Evolutionary conservation across 257 asterid species (phyloP).

Genomic region (Osmanthus fragrans): DNA sequence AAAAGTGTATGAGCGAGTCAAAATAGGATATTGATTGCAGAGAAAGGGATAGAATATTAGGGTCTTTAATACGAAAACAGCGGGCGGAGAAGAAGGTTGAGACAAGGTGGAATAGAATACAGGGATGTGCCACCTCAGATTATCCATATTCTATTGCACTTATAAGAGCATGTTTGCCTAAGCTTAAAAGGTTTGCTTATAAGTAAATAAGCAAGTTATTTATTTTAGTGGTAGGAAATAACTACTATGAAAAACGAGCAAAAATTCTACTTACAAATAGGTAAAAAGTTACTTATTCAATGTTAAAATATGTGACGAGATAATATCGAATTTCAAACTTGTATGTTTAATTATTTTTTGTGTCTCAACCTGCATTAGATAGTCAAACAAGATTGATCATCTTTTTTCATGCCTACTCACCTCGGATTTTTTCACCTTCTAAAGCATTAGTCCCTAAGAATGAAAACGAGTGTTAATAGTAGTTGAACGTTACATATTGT

Average conservation of each 20-base stretch:
- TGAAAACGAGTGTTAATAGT: no score
- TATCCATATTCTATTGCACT: constrained; percentile 20
- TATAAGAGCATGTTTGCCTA: background rate
- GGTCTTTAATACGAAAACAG: constrained; percentile 28
- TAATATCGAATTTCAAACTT: no score
- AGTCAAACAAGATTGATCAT: no score
- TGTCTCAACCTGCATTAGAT: no score
- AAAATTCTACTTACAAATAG: no score
- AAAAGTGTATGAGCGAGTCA: background rate
- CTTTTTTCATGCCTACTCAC: no score
- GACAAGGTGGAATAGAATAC: constrained; percentile 30
- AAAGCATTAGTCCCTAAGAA: no score
- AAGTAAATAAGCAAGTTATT: background rate
- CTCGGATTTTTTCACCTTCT: no score
- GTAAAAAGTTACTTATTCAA: background rate
- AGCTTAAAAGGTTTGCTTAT: background rate
- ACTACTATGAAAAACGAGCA: background rate
- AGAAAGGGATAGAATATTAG: background rate
- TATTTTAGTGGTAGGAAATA: background rate
- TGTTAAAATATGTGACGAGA: no score
- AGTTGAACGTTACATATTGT: no score
- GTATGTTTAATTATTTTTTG: no score
- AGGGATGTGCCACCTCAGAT: constrained; percentile 37
- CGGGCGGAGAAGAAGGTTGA: constrained; percentile 54
- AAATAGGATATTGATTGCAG: constrained; percentile 7